These are phyloP conservation scores for Penicillium pulvis DNA, from an alignment of 495 filamentous ascomycete genomes.

Conservation along the genomic window DNA sequence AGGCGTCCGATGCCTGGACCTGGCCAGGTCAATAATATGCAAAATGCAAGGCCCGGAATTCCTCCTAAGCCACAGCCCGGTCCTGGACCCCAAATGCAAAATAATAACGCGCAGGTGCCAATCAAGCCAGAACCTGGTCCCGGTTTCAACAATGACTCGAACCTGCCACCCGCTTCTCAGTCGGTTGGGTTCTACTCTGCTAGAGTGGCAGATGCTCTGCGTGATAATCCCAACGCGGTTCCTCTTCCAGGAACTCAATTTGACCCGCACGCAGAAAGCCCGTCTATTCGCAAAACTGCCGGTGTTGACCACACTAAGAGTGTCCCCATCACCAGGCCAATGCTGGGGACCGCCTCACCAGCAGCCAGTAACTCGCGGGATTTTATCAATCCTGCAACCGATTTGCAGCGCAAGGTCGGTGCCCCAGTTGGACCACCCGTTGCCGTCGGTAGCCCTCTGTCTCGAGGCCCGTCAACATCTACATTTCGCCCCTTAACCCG, in stretches of 20 bases:
- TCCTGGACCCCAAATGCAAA: conserved; percentile 12
- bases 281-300: conserved; percentile 84
- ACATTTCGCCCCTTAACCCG: conserved; percentile 49
- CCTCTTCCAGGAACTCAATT: conserved; percentile 61
- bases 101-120: conserved; percentile 19
- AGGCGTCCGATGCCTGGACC: conserved; percentile 23
- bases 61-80: conserved; percentile 24
- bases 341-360: conserved; percentile 31
- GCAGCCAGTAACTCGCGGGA: conserved; percentile 37
- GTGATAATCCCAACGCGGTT: conserved; percentile 46
- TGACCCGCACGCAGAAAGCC: conserved; percentile 80
- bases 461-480: conserved; percentile 41
- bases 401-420: conserved; percentile 70
- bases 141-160: conserved; percentile 31
- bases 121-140: conserved; percentile 32
- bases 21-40: conserved; percentile 23
- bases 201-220: conserved; percentile 59
- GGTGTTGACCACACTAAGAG: conserved; percentile 82
- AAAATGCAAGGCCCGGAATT: conserved; percentile 24
- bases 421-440: conserved; percentile 54
- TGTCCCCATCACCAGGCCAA: conserved; percentile 60
- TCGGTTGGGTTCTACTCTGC: conserved; percentile 76
- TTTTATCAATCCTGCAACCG: conserved; percentile 70
- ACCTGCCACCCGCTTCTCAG: conserved; percentile 35
- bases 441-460: conserved; percentile 39